Base-by-base conservation (phyloP, 805 yeast genomes). In the Jamesozyma hellenica region DNA sequence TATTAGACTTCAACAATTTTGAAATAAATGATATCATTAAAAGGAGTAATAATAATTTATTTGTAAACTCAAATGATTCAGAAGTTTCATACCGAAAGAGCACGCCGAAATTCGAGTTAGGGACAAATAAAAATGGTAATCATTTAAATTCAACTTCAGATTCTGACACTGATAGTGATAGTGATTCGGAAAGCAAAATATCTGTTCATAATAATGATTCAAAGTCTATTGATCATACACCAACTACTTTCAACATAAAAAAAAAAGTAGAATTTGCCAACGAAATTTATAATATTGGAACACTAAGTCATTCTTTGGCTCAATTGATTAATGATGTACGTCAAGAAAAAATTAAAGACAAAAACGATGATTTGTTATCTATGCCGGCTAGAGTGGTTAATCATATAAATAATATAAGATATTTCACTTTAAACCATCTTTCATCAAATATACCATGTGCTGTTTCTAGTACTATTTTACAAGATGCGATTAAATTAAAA, bases 401-500 rank as follows among this genome's bases (percentile, higher is more conserved):
- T 40, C 47, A 63, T 42, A 65, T 82, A 30, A 81, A 81, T 54
- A 61, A 62, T 18, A 67, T 70, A 14, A 65, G 94, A 45, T 82
- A 82, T 58, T 81, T 75, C 52, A 79, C 92, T 0, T 48, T 80
- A 10, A 65, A 63, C 15, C 70, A 71, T 36, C 60, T 59, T 28
- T 55, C 59, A 1, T 67, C 65, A 30, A 70, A 68, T 53, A 70
- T 77, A 11, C 94, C 94, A 0, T 80, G 88, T 65, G 92, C 92
- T 1, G 70, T 79, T 4, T 72, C 85, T 0, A 73, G 83, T 1
- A 73, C 72, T 26, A 51, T 79, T 17, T 75, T 75, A 38, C 67
- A 70, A 38, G 69, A 65, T 29, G 64, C 67, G 30, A 48, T 65
- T 1, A 74, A 80, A 51, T 54, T 84, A 40, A 79, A 82, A 47